Evolutionary conservation across 495 filamentous ascomycete genomes (phyloP).

Genomic region (Talaromyces ruber): DNA sequence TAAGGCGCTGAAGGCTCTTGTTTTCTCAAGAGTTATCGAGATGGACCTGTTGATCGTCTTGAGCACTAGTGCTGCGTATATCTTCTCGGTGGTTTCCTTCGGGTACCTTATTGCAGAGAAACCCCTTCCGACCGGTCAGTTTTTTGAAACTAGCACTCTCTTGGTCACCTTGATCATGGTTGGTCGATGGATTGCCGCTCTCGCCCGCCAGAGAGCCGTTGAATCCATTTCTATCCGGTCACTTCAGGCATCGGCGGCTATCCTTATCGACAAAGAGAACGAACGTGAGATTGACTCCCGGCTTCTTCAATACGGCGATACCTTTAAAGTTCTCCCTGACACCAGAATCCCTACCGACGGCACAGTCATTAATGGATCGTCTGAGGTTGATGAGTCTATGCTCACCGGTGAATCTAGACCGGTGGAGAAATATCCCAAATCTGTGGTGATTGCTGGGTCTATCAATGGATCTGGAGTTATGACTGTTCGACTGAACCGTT

Average conservation of each 20-base stretch:
- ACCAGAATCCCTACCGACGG: slow-evolving; percentile 62
- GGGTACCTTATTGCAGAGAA: slow-evolving; percentile 35
- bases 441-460: slow-evolving; percentile 54
- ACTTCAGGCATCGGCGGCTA: slow-evolving; percentile 37
- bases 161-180: slow-evolving; percentile 70
- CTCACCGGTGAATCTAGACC: slow-evolving; percentile 60
- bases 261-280: slow-evolving; percentile 15
- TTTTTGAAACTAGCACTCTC: slow-evolving; percentile 76
- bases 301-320: slow-evolving; percentile 65
- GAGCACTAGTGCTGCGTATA: slow-evolving; percentile 64
- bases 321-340: slow-evolving; percentile 55
- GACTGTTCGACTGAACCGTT: slow-evolving; percentile 44
- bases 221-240: slow-evolving; percentile 58
- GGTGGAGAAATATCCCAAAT: slow-evolving; percentile 43
- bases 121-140: slow-evolving; percentile 48
- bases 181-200: slow-evolving; percentile 55
- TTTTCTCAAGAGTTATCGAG: slow-evolving; percentile 58
- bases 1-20: slow-evolving; percentile 50
- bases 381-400: slow-evolving; percentile 69
- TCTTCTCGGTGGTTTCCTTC: slow-evolving; percentile 66
- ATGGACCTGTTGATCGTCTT: slow-evolving; percentile 73
- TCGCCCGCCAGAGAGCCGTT: slow-evolving; percentile 57
- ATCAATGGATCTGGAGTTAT: slow-evolving; percentile 54
- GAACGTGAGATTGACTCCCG: slow-evolving; percentile 53
- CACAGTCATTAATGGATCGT: slow-evolving; percentile 48